Conservation (phyloP, 345 rosid genomes). For the Pistacia atlantica region DNA sequence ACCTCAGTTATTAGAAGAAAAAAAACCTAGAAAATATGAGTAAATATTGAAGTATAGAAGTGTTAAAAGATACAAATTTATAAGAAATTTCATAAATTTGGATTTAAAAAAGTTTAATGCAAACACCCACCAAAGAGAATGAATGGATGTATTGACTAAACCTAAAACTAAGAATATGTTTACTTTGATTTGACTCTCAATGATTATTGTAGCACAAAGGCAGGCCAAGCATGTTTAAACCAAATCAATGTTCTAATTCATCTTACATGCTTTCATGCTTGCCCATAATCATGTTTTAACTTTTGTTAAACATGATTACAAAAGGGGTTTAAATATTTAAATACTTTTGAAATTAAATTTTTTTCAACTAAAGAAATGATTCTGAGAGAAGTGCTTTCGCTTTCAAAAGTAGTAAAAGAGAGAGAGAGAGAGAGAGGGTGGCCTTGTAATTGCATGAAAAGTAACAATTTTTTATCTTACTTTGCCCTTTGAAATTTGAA, state of each 20-base stretch:
- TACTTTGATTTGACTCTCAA: slow-evolving; percentile 17
- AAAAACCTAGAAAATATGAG: no score
- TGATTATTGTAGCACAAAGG: slow-evolving; percentile 33
- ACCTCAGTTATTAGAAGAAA: no score
- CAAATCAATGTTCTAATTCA: slow-evolving; percentile 11
- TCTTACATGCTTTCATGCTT: slow-evolving; percentile 12
- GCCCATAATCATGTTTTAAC: slow-evolving; percentile 27
- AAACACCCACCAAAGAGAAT: no score
- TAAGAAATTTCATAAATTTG: no score
- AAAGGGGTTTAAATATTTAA: slow-evolving; percentile 6
- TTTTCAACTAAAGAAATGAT: slow-evolving; percentile 5
- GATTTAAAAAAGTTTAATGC: no score
- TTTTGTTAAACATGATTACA: slow-evolving; percentile 34
- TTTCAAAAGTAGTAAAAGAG: slow-evolving; percentile 11
- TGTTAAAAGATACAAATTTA: no score
- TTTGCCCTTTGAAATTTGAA: slow-evolving; percentile 54
- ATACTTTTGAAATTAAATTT: background rate
- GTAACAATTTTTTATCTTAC: slow-evolving; percentile 33
- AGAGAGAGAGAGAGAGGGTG: slow-evolving; percentile 27
- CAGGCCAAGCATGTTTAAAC: slow-evolving; percentile 37
- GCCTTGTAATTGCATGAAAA: slow-evolving; percentile 50
- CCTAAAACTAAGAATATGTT: background rate
- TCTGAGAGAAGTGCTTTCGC: background rate
- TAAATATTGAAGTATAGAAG: no score
- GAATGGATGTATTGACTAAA: no score